These are phyloP conservation scores for Candida mattraensis DNA, from an alignment of 805 yeast species.

Conservation along the genomic window DNA sequence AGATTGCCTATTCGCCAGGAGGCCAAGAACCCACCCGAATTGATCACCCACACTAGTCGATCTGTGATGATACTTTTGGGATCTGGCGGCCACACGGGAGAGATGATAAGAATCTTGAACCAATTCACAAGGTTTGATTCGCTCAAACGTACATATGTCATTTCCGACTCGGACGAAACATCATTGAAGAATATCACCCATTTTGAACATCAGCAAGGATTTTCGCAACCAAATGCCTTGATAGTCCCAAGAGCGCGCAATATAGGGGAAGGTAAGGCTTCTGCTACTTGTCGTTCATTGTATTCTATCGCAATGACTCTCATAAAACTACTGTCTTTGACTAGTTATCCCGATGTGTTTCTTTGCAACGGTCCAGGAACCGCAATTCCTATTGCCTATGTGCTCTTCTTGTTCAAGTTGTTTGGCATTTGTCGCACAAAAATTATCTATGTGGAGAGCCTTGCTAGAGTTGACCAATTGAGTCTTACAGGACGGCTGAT, in stretches of 20 bases:
- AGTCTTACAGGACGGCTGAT: conserved; percentile 77
- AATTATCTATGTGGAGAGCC: conserved; percentile 79
- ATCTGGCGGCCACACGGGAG: conserved; percentile 97
- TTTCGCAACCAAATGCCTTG: conserved; percentile 19
- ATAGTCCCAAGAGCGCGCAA: conserved; percentile 35
- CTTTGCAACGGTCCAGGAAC: conserved; percentile 82
- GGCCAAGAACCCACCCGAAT: not conserved
- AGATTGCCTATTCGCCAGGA: conserved; percentile 1
- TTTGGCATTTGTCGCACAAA: conserved; percentile 48
- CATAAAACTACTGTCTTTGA: conserved; percentile 10
- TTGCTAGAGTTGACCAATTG: conserved; percentile 75
- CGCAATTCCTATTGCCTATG: conserved; percentile 64
- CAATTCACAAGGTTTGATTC: conserved; percentile 33
- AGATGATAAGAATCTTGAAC: conserved; percentile 72
- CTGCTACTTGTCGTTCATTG: conserved; percentile 35
- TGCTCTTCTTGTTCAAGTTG: conserved; percentile 50
- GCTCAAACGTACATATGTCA: conserved; percentile 29
- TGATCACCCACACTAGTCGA: not conserved
- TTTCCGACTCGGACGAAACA: conserved; percentile 47
- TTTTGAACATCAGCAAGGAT: conserved; percentile 32
- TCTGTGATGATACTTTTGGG: conserved; percentile 69
- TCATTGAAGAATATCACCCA: conserved; percentile 41
- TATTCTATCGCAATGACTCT: conserved; percentile 31
- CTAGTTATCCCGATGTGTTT: conserved; percentile 31
- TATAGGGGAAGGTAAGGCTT: conserved; percentile 37